phyloP scores from a whole-genome alignment of 192 early-diverging fungal genomes.

The Coemansia biformis region DNA sequence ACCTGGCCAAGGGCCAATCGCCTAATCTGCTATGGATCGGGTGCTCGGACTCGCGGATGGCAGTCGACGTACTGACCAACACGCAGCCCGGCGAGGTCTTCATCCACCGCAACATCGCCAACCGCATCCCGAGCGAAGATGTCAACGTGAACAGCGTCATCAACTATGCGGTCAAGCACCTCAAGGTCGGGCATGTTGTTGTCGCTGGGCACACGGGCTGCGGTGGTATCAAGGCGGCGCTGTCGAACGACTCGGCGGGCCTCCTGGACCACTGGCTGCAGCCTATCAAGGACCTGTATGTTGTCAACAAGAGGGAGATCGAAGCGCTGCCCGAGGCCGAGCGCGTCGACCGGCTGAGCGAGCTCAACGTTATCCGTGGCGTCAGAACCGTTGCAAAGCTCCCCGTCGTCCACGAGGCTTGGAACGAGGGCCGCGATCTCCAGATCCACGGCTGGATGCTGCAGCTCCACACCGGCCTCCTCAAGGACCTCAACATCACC shows the following conservation, averaged over 20 bases:
- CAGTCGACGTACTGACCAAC: constrained; percentile 69
- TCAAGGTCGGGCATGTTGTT: constrained; percentile 90
- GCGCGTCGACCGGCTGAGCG: constrained; percentile 54
- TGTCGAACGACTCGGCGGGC: constrained; percentile 59
- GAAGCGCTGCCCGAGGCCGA: constrained; percentile 49
- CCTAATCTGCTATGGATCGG: constrained; percentile 87
- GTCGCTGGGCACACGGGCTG: constrained; percentile 83
- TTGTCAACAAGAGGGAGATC: constrained; percentile 54
- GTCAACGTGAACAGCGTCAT: constrained; percentile 78
- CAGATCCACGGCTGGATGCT: constrained; percentile 72
- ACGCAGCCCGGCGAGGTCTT: constrained; percentile 76
- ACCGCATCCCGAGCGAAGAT: constrained; percentile 79
- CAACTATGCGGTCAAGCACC: constrained; percentile 87
- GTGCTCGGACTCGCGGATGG: constrained; percentile 91
- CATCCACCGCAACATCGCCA: constrained; percentile 97
- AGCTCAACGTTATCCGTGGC: constrained; percentile 72
- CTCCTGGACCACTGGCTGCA: constrained; percentile 89
- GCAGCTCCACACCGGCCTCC: constrained; percentile 57
- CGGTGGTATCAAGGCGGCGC: constrained; percentile 64
- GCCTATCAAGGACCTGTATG: constrained; percentile 79
- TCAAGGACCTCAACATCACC: constrained; percentile 43
- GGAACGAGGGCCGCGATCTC: constrained; percentile 65
- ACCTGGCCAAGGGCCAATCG: constrained; percentile 66
- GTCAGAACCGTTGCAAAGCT: constrained; percentile 68
- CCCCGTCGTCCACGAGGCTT: constrained; percentile 77